phyloP scores from a whole-genome alignment of 495 filamentous ascomycete genomes.

The Chaetomium fimeti region DNA sequence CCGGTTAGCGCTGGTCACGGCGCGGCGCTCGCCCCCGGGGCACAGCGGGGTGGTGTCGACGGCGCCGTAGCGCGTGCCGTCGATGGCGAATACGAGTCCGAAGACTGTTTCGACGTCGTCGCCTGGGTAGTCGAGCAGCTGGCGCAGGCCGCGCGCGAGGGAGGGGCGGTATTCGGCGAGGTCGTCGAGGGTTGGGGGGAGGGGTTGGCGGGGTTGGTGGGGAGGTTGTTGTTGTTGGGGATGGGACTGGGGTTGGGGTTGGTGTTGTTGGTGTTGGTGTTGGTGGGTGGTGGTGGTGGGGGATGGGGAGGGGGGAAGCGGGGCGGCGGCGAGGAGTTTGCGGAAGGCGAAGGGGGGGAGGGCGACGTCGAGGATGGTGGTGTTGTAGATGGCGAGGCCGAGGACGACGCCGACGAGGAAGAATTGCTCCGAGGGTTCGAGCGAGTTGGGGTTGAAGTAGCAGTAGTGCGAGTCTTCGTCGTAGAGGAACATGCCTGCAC shows the following conservation, averaged over 20 bases:
- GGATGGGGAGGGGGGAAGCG: conserved; percentile 50
- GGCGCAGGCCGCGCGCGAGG: conserved; percentile 72
- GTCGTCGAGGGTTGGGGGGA: conserved; percentile 77
- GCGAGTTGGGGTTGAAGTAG: conserved; percentile 91
- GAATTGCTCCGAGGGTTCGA: conserved; percentile 92
- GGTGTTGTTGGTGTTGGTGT: conserved; percentile 56
- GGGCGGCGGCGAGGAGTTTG: conserved; percentile 75
- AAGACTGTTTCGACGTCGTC: conserved; percentile 72
- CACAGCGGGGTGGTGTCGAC: conserved; percentile 67
- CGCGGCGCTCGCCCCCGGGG: conserved; percentile 65
- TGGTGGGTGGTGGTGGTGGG: conserved; percentile 24
- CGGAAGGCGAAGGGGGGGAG: conserved; percentile 91
- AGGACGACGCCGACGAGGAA: conserved; percentile 87
- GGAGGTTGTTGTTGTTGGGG: conserved; percentile 58
- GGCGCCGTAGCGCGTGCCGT: conserved; percentile 75
- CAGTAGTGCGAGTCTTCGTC: conserved; percentile 93
- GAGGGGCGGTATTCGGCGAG: conserved; percentile 78
- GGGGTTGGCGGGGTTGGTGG: conserved; percentile 57
- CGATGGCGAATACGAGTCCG: conserved; percentile 78
- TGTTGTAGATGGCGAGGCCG: conserved; percentile 94
- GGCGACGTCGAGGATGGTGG: conserved; percentile 87
- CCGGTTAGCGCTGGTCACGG: conserved; percentile 82
- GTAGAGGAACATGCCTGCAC: conserved; percentile 78
- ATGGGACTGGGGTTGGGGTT: conserved; percentile 44
- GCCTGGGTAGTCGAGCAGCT: conserved; percentile 79